Evolutionary conservation across 441 rosid species (phyloP).

Genomic region (Corymbia citriodora): DNA sequence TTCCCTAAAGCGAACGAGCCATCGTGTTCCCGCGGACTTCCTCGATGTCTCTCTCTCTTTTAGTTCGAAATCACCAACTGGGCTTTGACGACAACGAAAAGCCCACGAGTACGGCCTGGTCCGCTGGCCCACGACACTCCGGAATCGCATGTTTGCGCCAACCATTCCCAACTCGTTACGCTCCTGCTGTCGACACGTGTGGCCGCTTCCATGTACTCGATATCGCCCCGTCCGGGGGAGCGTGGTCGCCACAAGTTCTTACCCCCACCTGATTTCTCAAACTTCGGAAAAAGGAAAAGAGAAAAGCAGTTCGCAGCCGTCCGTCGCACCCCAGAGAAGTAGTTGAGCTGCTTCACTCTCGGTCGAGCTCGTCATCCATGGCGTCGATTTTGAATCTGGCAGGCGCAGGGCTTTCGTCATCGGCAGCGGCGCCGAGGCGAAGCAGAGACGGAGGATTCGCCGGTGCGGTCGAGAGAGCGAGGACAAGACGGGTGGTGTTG

Average conservation of each 20-base stretch:
- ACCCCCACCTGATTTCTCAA: background rate
- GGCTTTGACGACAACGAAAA: background rate
- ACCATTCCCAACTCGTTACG: background rate
- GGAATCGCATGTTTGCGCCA: background rate
- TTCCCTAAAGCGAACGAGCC: background rate
- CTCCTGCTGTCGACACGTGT: background rate
- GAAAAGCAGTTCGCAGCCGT: background rate
- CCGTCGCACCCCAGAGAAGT: background rate
- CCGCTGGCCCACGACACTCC: background rate
- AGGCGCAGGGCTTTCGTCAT: conserved; percentile 21
- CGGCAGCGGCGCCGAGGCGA: conserved; percentile 6
- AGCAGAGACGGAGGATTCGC: background rate
- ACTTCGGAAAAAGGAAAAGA: background rate
- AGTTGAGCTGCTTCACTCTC: background rate
- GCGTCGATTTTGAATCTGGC: conserved; percentile 23
- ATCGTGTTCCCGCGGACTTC: background rate
- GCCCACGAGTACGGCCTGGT: background rate
- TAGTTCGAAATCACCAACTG: background rate
- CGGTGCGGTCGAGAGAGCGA: background rate
- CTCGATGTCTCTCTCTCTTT: background rate
- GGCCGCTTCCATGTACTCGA: background rate
- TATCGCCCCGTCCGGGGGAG: background rate
- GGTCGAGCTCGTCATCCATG: conserved; percentile 17
- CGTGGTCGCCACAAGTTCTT: conserved; percentile 38
- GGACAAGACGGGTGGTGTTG: conserved; percentile 26